A percentile compares a stretch with the other conserved stretches of the same genome.
Evolutionary conservation across 768 basidiomycete genomes (phyloP).

Genomic region (Kwoniella botswanensis): DNA sequence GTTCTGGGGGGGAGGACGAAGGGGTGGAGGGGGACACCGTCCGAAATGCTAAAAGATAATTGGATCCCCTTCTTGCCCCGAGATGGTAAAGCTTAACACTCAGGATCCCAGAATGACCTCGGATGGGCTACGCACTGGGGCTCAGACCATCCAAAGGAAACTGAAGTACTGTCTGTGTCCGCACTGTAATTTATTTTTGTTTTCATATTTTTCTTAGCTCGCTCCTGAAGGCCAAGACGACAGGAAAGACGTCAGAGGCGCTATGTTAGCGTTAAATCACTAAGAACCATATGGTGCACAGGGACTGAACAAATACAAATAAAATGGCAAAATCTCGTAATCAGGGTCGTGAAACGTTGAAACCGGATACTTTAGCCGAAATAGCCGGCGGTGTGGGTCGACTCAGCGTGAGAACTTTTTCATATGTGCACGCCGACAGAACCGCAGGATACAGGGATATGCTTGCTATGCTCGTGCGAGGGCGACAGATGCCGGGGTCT

Average conservation of each 20-base stretch:
- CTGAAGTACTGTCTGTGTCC: too few relatives aligned
- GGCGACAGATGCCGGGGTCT: neutral
- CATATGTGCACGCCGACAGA: too few relatives aligned
- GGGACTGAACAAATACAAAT: neutral
- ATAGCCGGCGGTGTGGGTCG: neutral
- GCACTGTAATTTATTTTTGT: neutral
- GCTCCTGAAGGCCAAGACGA: neutral
- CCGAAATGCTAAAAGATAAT: neutral
- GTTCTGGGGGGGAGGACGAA: neutral
- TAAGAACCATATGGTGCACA: neutral
- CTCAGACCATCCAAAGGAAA: too few relatives aligned
- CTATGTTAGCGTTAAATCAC: neutral
- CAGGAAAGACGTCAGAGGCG: neutral
- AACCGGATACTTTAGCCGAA: constrained; percentile 6
- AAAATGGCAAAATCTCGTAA: neutral
- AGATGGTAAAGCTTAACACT: neutral
- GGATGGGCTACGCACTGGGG: too few relatives aligned
- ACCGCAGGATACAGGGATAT: too few relatives aligned
- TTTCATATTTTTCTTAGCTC: neutral
- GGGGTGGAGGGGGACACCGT: neutral
- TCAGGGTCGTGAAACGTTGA: neutral
- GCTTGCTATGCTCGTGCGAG: neutral
- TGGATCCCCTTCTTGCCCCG: neutral
- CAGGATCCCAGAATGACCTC: too few relatives aligned
- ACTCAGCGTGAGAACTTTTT: neutral